phyloP scores from a whole-genome alignment of 2,329 filamentous ascomycete species.

The Phoma herbarum region DNA sequence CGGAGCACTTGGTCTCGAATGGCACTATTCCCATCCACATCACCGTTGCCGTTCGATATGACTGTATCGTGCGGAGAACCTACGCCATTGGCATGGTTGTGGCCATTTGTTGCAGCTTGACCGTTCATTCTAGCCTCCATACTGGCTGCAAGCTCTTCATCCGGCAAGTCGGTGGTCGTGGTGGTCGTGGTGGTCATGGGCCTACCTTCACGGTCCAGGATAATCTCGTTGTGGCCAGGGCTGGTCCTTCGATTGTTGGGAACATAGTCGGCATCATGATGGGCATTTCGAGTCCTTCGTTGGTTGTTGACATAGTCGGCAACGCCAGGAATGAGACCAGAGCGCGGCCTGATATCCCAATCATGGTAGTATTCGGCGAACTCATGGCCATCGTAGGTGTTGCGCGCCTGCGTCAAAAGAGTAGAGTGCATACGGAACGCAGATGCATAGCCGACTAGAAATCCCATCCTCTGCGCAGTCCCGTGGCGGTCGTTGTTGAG shows the following conservation, averaged over 20 bases:
- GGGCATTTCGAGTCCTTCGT: neutral
- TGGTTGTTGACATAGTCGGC: neutral
- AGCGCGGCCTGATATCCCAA: too few relatives aligned
- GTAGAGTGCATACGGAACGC: slow-evolving; percentile 1
- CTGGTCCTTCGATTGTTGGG: neutral
- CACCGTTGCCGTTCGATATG: neutral
- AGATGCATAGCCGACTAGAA: slow-evolving; percentile 2
- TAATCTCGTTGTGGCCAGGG: neutral
- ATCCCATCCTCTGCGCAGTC: neutral
- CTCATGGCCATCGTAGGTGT: neutral
- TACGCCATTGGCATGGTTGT: neutral
- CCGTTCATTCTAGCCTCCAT: neutral
- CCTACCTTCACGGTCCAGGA: neutral
- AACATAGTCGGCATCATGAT: neutral
- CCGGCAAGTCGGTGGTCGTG: neutral
- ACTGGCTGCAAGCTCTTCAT: neutral
- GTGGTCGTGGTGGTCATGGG: too few relatives aligned
- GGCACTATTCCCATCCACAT: neutral
- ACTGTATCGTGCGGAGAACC: neutral
- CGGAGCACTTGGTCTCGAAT: neutral
- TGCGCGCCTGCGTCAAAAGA: neutral
- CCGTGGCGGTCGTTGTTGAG: slow-evolving; percentile 1
- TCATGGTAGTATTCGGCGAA: neutral
- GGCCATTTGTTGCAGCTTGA: neutral
- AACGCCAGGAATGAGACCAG: neutral